Evolutionary conservation across 2,329 filamentous ascomycete genomes (phyloP).

Genomic region (Cordyceps fumosorosea): DNA sequence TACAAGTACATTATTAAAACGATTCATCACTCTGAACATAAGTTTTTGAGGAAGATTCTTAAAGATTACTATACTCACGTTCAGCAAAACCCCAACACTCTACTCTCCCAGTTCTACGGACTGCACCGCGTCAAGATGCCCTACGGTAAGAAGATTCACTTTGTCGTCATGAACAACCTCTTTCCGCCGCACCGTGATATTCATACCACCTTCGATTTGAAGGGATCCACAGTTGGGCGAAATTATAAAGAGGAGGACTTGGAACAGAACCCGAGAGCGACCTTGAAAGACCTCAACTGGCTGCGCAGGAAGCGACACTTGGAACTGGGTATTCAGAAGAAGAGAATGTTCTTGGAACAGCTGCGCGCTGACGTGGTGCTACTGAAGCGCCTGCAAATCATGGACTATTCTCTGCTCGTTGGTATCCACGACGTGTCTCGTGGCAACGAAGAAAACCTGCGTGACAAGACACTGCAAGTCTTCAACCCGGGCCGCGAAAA

Average conservation of each 20-base stretch:
- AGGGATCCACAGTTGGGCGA: constrained; percentile 90
- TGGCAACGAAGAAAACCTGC: constrained; percentile 92
- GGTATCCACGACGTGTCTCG: constrained; percentile 87
- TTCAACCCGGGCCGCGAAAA: constrained; percentile 81
- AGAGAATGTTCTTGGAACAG: constrained; percentile 80
- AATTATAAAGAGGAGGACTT: constrained; percentile 86
- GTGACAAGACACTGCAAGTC: constrained; percentile 81
- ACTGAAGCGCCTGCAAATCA: constrained; percentile 84
- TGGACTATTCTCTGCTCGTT: constrained; percentile 96
- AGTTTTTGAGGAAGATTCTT: constrained; percentile 74
- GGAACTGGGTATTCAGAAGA: constrained; percentile 85
- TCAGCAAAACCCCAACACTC: constrained; percentile 86
- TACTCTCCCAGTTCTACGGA: constrained; percentile 96
- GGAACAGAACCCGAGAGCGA: constrained; percentile 82
- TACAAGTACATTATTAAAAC: constrained; percentile 99
- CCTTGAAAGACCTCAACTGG: constrained; percentile 96
- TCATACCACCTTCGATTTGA: constrained; percentile 92
- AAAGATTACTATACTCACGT: constrained; percentile 94
- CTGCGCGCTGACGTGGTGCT: constrained; percentile 81
- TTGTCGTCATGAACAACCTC: constrained; percentile 99
- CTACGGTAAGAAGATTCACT: constrained; percentile 96
- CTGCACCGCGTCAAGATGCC: constrained; percentile 97
- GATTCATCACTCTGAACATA: constrained; percentile 92
- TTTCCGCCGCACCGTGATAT: constrained; percentile 97
- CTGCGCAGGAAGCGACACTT: constrained; percentile 76